Conservation (phyloP, 2,329 filamentous ascomycete species). For the Ceratocystis cubensis region DNA sequence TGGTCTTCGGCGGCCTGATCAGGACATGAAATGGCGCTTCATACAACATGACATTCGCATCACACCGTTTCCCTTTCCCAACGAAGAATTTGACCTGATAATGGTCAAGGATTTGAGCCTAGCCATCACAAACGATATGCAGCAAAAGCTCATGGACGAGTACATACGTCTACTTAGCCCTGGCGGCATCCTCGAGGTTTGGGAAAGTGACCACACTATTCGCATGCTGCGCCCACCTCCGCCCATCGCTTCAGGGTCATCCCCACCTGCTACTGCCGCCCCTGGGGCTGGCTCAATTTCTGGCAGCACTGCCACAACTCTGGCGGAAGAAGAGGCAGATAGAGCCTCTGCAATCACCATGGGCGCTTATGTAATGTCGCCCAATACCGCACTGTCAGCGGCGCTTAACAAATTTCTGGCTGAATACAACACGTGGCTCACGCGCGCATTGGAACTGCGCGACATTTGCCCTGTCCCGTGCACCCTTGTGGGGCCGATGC, state of each 20-base stretch:
- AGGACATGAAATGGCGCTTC: conserved; percentile 78
- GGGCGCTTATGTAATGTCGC: conserved; percentile 69
- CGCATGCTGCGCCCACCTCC: conserved; percentile 73
- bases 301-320: not conserved
- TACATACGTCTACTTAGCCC: conserved; percentile 63
- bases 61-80: conserved; percentile 62
- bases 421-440: conserved; percentile 74
- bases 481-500: conserved; percentile 58
- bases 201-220: conserved; percentile 78
- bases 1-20: conserved; percentile 39
- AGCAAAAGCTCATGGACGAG: conserved; percentile 51
- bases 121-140: conserved; percentile 46
- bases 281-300: conserved; percentile 23
- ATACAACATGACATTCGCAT: conserved; percentile 74
- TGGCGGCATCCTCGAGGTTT: conserved; percentile 71
- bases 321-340: conserved; percentile 35
- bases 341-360: conserved; percentile 55
- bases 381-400: conserved; percentile 68
- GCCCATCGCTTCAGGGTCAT: conserved; percentile 33
- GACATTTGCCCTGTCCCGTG: conserved; percentile 65
- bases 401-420: conserved; percentile 71
- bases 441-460: conserved; percentile 58
- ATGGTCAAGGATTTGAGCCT: conserved; percentile 77
- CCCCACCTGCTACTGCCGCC: conserved; percentile 26
- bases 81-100: conserved; percentile 73